phyloP scores from a whole-genome alignment of 1,284 basidiomycete genomes.

The Boletus sp. region DNA sequence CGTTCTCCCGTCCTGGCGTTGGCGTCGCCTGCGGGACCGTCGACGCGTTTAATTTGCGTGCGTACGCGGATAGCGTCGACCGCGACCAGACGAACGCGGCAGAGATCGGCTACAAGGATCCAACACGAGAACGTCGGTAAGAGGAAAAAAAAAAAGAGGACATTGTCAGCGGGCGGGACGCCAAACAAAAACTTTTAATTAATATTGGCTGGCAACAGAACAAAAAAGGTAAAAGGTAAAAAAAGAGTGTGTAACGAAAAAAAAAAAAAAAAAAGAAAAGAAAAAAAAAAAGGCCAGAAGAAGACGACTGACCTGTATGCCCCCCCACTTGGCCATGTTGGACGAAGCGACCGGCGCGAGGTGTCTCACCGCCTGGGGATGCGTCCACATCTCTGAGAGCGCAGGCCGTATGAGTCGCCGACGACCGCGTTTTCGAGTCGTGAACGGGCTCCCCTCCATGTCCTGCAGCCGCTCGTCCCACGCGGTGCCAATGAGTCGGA shows the following conservation, averaged over 20 bases:
- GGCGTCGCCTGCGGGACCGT: not conserved
- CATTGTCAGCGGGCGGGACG: not conserved
- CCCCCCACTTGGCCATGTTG: conserved; percentile 12
- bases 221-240: no score
- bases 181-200: not conserved
- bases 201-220: no score
- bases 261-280: no score
- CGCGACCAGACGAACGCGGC: conserved; percentile 20
- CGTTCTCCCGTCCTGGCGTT: not conserved
- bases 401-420: conserved; percentile 19
- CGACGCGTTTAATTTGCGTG: conserved; percentile 27
- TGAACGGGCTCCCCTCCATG: conserved; percentile 11
- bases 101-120: conserved; percentile 19
- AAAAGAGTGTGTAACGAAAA: no score
- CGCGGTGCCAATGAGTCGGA: conserved; percentile 17
- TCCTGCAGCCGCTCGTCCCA: conserved; percentile 25
- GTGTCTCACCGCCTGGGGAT: not conserved
- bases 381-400: conserved; percentile 23
- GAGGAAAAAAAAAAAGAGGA: not conserved
- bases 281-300: not conserved
- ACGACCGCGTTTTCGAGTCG: conserved; percentile 14
- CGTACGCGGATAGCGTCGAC: not conserved
- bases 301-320: conserved; percentile 24
- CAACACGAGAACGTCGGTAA: not conserved
- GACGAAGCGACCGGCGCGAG: not conserved